These are phyloP conservation scores for Cucurbita argyrosperma DNA, from an alignment of 306 rosid genomes.

Conservation along the genomic window DNA sequence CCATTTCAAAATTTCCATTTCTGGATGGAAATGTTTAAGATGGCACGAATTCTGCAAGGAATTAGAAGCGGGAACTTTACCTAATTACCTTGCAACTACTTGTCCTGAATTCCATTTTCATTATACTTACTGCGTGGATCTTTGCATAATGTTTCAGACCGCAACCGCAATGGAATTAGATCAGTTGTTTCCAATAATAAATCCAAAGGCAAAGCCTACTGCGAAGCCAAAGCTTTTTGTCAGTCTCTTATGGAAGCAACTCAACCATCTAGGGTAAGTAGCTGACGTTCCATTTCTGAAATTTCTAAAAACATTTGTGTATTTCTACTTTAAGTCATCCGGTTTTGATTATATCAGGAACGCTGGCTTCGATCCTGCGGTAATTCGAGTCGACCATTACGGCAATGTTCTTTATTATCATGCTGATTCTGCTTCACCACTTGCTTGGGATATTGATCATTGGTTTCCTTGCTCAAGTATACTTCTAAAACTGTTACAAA, in stretches of 20 bases:
- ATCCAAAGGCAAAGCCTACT: conserved; percentile 66
- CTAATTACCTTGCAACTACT: neutral
- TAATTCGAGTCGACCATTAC: conserved; percentile 66
- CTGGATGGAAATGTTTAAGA: neutral
- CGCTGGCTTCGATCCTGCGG: conserved; percentile 93
- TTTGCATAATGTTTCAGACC: conserved; percentile 24
- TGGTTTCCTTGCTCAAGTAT: conserved; percentile 97
- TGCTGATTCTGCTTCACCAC: conserved; percentile 90
- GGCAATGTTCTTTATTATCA: conserved; percentile 87
- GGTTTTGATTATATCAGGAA: conserved; percentile 37
- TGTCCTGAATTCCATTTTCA: neutral
- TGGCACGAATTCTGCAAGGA: neutral
- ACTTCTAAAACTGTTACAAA: neutral
- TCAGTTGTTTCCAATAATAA: conserved; percentile 49
- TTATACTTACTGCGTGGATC: neutral
- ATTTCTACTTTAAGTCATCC: neutral
- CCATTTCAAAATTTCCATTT: neutral
- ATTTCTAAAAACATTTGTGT: neutral
- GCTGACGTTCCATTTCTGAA: conserved; percentile 5
- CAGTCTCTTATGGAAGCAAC: conserved; percentile 85
- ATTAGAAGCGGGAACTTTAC: neutral
- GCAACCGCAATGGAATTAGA: conserved; percentile 39
- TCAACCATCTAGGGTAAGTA: conserved; percentile 74
- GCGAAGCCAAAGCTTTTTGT: conserved; percentile 59
- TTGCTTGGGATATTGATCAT: conserved; percentile 95